Evolutionary conservation across 2,329 filamentous ascomycete species (phyloP).

Genomic region (Plectosphaerella plurivora): DNA sequence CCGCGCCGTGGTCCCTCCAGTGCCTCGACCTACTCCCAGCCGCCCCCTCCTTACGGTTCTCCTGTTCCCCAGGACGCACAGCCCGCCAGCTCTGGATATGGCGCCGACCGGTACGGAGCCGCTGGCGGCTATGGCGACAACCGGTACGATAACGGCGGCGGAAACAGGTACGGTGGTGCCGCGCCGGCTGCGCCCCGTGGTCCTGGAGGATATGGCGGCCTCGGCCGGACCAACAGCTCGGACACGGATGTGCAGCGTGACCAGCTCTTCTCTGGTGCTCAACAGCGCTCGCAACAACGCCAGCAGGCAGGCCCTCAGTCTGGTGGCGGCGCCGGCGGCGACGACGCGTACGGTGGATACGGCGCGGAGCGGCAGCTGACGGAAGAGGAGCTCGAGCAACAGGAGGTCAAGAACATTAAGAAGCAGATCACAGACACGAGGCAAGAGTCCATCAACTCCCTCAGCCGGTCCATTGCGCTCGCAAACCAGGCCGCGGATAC

Average conservation of each 20-base stretch:
- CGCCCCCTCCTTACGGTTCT: conserved; percentile 30
- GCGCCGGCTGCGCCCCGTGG: conserved; percentile 28
- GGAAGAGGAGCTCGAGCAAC: conserved; percentile 70
- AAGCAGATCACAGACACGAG: conserved; percentile 72
- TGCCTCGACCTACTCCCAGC: conserved; percentile 17
- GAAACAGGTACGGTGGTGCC: conserved; percentile 21
- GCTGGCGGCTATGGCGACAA: conserved; percentile 47
- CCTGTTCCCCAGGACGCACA: conserved; percentile 1
- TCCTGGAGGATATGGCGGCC: conserved; percentile 57
- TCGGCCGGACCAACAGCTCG: conserved; percentile 41
- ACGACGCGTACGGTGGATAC: conserved; percentile 43
- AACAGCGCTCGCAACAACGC: conserved; percentile 38
- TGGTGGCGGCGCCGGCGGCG: conserved; percentile 12
- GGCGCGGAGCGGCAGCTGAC: conserved; percentile 74
- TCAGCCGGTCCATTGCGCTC: conserved; percentile 49
- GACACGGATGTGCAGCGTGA: conserved; percentile 52
- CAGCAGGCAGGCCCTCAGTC: conserved; percentile 15
- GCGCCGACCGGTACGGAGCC: conserved; percentile 48
- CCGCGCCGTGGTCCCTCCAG: conserved; percentile 19
- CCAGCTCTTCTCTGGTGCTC: conserved; percentile 57
- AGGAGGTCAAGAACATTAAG: conserved; percentile 64
- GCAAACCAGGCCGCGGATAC: conserved; percentile 67
- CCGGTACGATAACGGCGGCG: conserved; percentile 40
- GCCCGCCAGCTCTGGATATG: conserved; percentile 38
- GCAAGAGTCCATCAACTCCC: conserved; percentile 53